phyloP scores from a whole-genome alignment of 1,284 basidiomycete species.

The Naganishia liquefaciens region DNA sequence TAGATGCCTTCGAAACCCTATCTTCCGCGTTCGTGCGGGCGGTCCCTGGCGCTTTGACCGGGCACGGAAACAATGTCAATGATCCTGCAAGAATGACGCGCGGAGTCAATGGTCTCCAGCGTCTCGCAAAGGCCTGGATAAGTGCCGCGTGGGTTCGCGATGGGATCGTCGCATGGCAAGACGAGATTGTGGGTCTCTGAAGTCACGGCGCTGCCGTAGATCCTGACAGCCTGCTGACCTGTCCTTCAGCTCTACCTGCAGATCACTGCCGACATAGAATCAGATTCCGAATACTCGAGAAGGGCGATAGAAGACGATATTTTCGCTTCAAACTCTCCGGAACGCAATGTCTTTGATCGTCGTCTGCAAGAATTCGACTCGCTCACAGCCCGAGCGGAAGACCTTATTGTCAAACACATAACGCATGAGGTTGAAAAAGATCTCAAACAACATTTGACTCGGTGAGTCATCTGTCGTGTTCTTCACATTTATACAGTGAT shows the following conservation, averaged over 20 bases:
- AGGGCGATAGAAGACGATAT: slow-evolving; percentile 28
- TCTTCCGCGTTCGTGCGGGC: slow-evolving; percentile 82
- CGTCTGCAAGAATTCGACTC: slow-evolving; percentile 65
- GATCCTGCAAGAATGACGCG: slow-evolving; percentile 64
- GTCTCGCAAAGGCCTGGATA: slow-evolving; percentile 77
- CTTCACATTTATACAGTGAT: slow-evolving; percentile 1
- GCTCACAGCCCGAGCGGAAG: slow-evolving; percentile 71
- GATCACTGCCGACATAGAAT: slow-evolving; percentile 75
- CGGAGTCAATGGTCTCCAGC: slow-evolving; percentile 74
- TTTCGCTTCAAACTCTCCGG: neutral
- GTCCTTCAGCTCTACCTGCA: slow-evolving; percentile 77
- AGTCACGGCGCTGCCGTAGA: neutral
- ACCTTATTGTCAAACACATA: slow-evolving; percentile 77
- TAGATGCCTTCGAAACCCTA: slow-evolving; percentile 90
- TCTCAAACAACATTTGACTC: slow-evolving; percentile 68
- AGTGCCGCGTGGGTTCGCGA: slow-evolving; percentile 70
- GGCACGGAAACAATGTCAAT: slow-evolving; percentile 54
- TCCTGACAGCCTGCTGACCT: neutral
- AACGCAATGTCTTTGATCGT: slow-evolving; percentile 55
- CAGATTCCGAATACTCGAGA: slow-evolving; percentile 56
- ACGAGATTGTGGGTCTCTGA: slow-evolving; percentile 68
- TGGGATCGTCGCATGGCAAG: slow-evolving; percentile 75
- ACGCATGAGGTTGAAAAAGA: slow-evolving; percentile 73
- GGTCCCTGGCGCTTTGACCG: slow-evolving; percentile 78
- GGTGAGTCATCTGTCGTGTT: slow-evolving; percentile 44